Evolutionary conservation across 169 alveolate species (phyloP).

Genomic region (Eimeria falciformis): DNA sequence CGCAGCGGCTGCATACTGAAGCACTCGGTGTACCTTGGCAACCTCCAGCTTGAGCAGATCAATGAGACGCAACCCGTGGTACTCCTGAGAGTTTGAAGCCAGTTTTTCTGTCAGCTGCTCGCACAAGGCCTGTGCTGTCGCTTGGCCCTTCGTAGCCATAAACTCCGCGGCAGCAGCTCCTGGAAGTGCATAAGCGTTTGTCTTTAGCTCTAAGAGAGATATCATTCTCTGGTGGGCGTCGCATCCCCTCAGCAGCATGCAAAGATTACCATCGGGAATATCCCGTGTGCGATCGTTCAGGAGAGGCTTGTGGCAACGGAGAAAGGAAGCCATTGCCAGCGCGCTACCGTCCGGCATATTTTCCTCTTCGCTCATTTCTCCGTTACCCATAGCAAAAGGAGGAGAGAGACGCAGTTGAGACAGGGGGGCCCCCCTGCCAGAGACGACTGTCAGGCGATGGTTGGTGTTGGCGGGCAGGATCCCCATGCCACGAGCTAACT

Average conservation of each 20-base stretch:
- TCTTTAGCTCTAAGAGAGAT: conserved; percentile 68
- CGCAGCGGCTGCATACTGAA: conserved; percentile 72
- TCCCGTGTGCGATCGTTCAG: conserved; percentile 67
- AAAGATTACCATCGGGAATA: conserved; percentile 64
- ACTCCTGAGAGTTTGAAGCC: background rate
- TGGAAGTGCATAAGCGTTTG: conserved; percentile 56
- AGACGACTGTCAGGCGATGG: too few species aligned
- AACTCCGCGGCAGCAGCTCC: conserved; percentile 69
- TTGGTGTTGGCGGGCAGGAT: too few species aligned
- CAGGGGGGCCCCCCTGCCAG: background rate
- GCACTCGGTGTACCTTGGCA: conserved; percentile 61
- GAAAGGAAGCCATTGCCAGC: conserved; percentile 64
- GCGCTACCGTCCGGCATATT: conserved; percentile 19
- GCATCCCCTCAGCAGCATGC: conserved; percentile 69
- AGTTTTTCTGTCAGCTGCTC: conserved; percentile 27
- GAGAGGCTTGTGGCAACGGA: conserved; percentile 74
- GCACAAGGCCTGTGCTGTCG: conserved; percentile 61
- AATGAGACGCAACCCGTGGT: conserved; percentile 18
- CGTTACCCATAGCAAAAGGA: background rate
- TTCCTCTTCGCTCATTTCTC: background rate
- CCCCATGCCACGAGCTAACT: too few species aligned
- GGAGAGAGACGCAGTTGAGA: conserved; percentile 7
- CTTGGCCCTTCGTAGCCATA: conserved; percentile 60
- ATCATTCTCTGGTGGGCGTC: conserved; percentile 73
- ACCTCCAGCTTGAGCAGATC: conserved; percentile 76